Percentiles rank a stretch among this genome's conserved stretches.
Evolutionary conservation across 768 basidiomycete species (phyloP).

Genomic region (Steccherinum ochraceum): DNA sequence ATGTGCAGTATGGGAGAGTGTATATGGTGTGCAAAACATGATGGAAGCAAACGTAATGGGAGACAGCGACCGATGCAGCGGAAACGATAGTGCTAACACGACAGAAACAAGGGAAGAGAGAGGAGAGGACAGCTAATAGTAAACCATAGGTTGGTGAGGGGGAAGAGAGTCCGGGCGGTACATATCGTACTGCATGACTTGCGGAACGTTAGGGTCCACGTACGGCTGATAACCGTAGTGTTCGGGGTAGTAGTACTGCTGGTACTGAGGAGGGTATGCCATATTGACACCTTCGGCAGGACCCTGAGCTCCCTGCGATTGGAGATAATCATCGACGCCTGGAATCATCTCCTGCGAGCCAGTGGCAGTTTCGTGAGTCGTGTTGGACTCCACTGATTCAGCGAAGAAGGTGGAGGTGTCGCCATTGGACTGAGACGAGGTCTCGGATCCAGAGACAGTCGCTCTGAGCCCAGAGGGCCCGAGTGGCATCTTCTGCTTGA

Average conservation of each 20-base stretch:
- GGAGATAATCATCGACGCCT: slow-evolving; percentile 4
- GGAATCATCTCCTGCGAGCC: not conserved
- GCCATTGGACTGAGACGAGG: slow-evolving; percentile 10
- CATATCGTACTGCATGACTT: slow-evolving; percentile 60
- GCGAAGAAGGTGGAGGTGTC: not conserved
- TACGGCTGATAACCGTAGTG: slow-evolving; percentile 62
- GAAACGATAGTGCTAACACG: not conserved
- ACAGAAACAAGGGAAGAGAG: slow-evolving; percentile 9
- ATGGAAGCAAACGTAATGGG: slow-evolving; percentile 16
- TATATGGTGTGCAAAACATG: slow-evolving; percentile 17
- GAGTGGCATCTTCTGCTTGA: slow-evolving; percentile 21
- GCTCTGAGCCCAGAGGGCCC: slow-evolving; percentile 41
- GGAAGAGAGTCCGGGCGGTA: slow-evolving; percentile 46
- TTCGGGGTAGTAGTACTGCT: slow-evolving; percentile 68
- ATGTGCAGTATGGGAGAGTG: not conserved
- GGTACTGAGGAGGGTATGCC: slow-evolving; percentile 53
- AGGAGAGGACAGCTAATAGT: slow-evolving; percentile 42
- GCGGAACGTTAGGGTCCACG: slow-evolving; percentile 65
- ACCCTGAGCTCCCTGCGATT: slow-evolving; percentile 18
- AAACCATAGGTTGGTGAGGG: slow-evolving; percentile 32
- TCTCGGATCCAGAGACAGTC: slow-evolving; percentile 15
- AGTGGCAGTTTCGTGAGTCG: slow-evolving; percentile 6
- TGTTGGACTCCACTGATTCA: not conserved
- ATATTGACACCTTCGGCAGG: slow-evolving; percentile 35
- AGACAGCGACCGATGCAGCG: slow-evolving; percentile 7